Evolutionary conservation across 139 green algal genomes (phyloP).

Genomic region (Trebouxia sp.): DNA sequence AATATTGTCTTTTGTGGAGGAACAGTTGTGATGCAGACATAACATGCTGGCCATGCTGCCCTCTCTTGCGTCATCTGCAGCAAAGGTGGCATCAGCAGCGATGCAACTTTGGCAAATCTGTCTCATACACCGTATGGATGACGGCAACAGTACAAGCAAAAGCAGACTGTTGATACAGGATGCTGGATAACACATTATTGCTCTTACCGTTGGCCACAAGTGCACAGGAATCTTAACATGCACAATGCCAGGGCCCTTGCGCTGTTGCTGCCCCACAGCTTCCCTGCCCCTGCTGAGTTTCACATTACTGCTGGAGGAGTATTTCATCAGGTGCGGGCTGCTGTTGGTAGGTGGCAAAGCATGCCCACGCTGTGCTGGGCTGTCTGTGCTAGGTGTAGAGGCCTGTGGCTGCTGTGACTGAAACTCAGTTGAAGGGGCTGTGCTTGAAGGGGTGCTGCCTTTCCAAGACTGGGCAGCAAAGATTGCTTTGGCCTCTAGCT

Average conservation of each 20-base stretch:
- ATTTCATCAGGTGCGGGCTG: background rate
- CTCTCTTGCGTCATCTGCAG: background rate
- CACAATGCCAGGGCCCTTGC: slow-evolving; percentile 21
- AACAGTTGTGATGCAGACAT: too few species aligned
- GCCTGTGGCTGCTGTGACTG: background rate
- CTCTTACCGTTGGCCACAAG: slow-evolving; percentile 5
- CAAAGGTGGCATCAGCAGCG: background rate
- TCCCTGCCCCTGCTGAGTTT: slow-evolving; percentile 1
- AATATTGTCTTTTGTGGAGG: too few species aligned
- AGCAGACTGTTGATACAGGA: background rate
- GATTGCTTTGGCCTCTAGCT: slow-evolving; percentile 34
- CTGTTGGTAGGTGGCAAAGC: background rate
- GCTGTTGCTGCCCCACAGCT: slow-evolving; percentile 23
- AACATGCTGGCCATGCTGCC: background rate
- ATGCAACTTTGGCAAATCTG: background rate
- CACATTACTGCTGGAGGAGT: background rate
- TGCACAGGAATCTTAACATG: slow-evolving; percentile 14
- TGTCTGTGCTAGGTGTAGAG: background rate
- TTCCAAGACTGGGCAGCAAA: slow-evolving; percentile 5
- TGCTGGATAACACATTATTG: too few species aligned
- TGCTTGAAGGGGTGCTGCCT: background rate
- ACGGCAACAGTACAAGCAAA: background rate
- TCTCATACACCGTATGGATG: background rate
- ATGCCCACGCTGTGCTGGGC: background rate
- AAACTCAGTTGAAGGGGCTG: background rate